phyloP scores from a whole-genome alignment of 176 grass and related monocot species.

The Musa troglodytarum region DNA sequence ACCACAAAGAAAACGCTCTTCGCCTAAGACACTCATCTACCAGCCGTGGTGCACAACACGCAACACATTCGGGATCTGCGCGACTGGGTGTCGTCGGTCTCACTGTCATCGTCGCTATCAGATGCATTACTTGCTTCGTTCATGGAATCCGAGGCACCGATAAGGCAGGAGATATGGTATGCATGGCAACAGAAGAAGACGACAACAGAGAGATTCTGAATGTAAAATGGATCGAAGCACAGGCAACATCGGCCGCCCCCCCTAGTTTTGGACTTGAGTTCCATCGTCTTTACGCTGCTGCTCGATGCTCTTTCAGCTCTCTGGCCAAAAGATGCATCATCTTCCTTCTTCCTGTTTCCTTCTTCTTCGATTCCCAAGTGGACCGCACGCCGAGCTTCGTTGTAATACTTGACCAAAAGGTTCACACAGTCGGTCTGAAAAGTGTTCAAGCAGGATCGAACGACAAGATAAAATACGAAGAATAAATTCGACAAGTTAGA shows the following conservation, averaged over 20 bases:
- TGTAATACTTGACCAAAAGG: conserved; percentile 89
- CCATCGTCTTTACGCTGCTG: conserved; percentile 17
- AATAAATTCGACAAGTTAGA: background rate
- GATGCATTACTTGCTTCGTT: conserved; percentile 35
- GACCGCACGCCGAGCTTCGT: conserved; percentile 71
- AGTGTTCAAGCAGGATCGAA: background rate
- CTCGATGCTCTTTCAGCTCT: conserved; percentile 36
- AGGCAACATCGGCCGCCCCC: conserved; percentile 77
- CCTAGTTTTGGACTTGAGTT: conserved; percentile 78
- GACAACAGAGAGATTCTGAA: conserved; percentile 61
- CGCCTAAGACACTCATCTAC: conserved; percentile 26
- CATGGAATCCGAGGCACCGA: conserved; percentile 58
- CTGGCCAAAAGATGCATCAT: conserved; percentile 28
- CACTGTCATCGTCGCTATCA: conserved; percentile 31
- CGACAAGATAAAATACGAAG: background rate
- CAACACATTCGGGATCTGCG: conserved; percentile 57
- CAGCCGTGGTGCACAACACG: conserved; percentile 88
- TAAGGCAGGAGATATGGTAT: conserved; percentile 70
- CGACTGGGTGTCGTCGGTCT: conserved; percentile 30
- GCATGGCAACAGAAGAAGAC: conserved; percentile 94
- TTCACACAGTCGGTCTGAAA: conserved; percentile 80
- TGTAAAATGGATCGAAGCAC: conserved; percentile 81
- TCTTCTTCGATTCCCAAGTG: conserved; percentile 68
- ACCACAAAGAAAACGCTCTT: conserved; percentile 9
- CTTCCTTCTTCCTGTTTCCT: conserved; percentile 31